phyloP scores from a whole-genome alignment of 2,329 filamentous ascomycete genomes.

The Intubia oerlemansii region DNA sequence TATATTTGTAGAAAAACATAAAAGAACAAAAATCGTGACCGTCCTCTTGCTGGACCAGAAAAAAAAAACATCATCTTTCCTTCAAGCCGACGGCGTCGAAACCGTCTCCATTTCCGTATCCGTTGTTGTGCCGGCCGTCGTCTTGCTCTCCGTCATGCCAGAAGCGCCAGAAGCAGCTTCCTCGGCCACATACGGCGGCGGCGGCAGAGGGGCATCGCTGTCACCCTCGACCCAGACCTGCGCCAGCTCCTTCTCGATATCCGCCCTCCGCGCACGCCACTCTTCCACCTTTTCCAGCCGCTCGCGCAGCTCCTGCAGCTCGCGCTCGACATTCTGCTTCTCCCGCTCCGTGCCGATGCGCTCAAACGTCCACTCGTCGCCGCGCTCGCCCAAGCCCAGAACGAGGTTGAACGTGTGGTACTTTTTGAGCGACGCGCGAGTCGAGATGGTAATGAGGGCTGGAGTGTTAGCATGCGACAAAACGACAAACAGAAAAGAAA shows the following conservation, averaged over 20 bases:
- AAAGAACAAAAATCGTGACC: no score
- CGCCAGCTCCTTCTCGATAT: constrained; percentile 66
- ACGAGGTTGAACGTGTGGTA: constrained; percentile 87
- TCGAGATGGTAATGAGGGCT: constrained; percentile 90
- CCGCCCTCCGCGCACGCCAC: constrained; percentile 57
- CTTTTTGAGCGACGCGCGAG: constrained; percentile 79
- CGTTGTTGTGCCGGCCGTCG: no score
- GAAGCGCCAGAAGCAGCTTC: no score
- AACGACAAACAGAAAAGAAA: background rate
- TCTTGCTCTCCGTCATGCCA: no score
- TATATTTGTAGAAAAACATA: no score
- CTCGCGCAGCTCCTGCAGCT: constrained; percentile 66
- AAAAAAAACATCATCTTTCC: no score
- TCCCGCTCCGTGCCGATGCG: constrained; percentile 84
- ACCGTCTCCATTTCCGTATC: no score
- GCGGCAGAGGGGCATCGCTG: no score
- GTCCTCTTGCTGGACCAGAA: no score
- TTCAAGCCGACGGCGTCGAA: no score
- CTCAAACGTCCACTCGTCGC: constrained; percentile 82
- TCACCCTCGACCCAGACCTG: constrained; percentile 36
- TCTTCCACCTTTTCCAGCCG: constrained; percentile 60
- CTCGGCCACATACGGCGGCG: no score
- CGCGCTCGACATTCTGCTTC: constrained; percentile 82
- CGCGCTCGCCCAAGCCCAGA: constrained; percentile 58
- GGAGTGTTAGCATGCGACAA: no score